A percentile compares a stretch with the other conserved stretches of the same genome.
Evolutionary conservation across 1,284 basidiomycete genomes (phyloP).

Genomic region (Anthracocystis walkeri): DNA sequence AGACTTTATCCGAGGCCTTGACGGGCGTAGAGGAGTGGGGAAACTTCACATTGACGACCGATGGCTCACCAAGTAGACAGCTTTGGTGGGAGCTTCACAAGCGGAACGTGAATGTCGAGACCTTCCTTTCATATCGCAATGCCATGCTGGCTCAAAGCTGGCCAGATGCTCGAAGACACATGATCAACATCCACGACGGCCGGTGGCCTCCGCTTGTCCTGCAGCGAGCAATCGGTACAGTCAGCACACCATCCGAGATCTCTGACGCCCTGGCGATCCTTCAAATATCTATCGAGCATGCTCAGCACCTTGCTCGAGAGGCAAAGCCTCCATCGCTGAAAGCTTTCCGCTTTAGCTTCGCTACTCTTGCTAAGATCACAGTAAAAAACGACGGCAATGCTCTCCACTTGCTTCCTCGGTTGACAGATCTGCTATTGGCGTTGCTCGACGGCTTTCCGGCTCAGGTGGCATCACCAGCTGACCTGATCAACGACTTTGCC

Average conservation of each 20-base stretch:
- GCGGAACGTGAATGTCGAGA: neutral
- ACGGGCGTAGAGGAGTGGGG: conserved; percentile 4
- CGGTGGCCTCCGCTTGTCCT: conserved; percentile 34
- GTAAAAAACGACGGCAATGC: conserved; percentile 5
- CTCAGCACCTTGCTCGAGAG: neutral
- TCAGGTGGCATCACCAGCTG: neutral
- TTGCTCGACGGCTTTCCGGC: conserved; percentile 13
- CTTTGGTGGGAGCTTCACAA: conserved; percentile 2
- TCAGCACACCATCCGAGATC: conserved; percentile 29
- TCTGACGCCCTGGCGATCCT: conserved; percentile 40
- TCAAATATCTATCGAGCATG: neutral
- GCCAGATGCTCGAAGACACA: conserved; percentile 27
- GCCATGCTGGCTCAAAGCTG: conserved; percentile 34
- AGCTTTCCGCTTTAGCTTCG: conserved; percentile 15
- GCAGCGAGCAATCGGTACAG: conserved; percentile 7
- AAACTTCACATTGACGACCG: neutral
- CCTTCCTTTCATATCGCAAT: conserved; percentile 32
- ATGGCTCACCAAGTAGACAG: neutral
- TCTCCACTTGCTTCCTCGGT: conserved; percentile 23
- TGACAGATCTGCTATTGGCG: conserved; percentile 18
- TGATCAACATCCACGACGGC: conserved; percentile 24
- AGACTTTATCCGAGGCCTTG: conserved; percentile 13
- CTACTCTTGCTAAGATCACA: conserved; percentile 5
- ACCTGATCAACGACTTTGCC: conserved; percentile 12
- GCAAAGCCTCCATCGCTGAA: neutral